phyloP scores from a whole-genome alignment of 805 yeast genomes.

The Komagataella kurtzmanii region DNA sequence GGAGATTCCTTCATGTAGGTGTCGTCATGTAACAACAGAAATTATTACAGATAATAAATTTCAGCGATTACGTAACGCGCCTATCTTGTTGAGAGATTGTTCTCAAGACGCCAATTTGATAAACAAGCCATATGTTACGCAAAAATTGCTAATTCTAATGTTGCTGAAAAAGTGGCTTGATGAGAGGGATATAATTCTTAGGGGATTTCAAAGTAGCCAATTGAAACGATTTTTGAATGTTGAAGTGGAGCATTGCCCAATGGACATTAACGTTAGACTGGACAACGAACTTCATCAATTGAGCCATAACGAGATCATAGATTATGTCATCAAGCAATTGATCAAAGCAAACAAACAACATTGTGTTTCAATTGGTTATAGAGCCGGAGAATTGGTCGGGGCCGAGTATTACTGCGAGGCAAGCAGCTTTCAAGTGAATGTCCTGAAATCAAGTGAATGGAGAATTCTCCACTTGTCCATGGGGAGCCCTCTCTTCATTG shows the following conservation, averaged over 20 bases:
- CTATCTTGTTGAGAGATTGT: not conserved
- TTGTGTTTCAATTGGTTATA: slow-evolving; percentile 26
- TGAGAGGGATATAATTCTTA: no score
- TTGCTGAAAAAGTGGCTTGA: not conserved
- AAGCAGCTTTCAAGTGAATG: slow-evolving; percentile 23
- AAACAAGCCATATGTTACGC: not conserved
- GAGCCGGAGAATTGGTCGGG: slow-evolving; percentile 16
- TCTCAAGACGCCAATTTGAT: no score
- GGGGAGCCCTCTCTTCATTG: slow-evolving; percentile 25
- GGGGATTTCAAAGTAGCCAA: not conserved
- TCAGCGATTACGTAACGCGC: not conserved
- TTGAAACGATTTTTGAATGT: not conserved
- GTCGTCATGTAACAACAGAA: not conserved
- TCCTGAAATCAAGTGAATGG: slow-evolving; percentile 32
- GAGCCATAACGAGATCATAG: not conserved
- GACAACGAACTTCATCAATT: slow-evolving; percentile 1
- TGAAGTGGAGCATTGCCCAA: slow-evolving; percentile 1
- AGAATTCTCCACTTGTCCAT: slow-evolving; percentile 21
- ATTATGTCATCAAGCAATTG: slow-evolving; percentile 23
- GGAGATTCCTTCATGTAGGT: not conserved
- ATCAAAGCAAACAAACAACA: slow-evolving; percentile 8
- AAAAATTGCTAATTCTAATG: not conserved
- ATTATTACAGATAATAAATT: not conserved
- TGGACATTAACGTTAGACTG: not conserved
- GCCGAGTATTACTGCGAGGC: slow-evolving; percentile 17